phyloP scores from a whole-genome alignment of 1,284 basidiomycete genomes.

The Phenoliferia sp. region DNA sequence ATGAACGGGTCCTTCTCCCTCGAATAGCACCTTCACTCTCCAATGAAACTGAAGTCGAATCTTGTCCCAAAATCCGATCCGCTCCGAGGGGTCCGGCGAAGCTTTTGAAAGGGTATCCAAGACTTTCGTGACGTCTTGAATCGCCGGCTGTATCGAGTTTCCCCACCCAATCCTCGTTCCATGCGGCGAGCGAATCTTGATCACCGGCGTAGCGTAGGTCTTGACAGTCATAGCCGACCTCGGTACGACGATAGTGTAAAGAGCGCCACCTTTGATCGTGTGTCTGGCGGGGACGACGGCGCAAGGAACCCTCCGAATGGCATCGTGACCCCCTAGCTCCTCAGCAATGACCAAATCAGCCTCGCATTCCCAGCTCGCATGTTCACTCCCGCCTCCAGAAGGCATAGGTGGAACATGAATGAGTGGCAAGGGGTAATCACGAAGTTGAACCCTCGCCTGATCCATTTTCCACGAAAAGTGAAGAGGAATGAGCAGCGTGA shows the following conservation, averaged over 20 bases:
- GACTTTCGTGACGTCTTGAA: conserved; percentile 80
- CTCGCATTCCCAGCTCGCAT: conserved; percentile 56
- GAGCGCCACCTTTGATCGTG: conserved; percentile 56
- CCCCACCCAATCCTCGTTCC: conserved; percentile 84
- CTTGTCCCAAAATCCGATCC: conserved; percentile 94
- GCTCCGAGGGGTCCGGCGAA: conserved; percentile 78
- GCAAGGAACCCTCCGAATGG: conserved; percentile 68
- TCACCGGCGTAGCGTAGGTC: conserved; percentile 72
- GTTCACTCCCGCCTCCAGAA: conserved; percentile 37
- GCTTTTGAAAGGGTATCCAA: conserved; percentile 76
- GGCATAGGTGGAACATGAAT: conserved; percentile 44
- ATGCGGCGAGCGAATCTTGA: conserved; percentile 61
- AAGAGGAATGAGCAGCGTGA: conserved; percentile 77
- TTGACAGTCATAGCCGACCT: conserved; percentile 96
- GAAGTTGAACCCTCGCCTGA: conserved; percentile 60
- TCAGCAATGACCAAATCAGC: conserved; percentile 84
- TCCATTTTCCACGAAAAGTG: conserved; percentile 68
- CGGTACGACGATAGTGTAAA: conserved; percentile 52
- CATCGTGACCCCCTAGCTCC: conserved; percentile 69
- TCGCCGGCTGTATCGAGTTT: conserved; percentile 77
- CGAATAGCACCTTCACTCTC: conserved; percentile 66
- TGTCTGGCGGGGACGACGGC: conserved; percentile 57
- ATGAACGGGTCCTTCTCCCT: conserved; percentile 59
- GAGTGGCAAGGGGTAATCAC: conserved; percentile 63
- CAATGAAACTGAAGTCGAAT: conserved; percentile 81